phyloP scores from a whole-genome alignment of 495 filamentous ascomycete genomes.

The Niebla homalea region DNA sequence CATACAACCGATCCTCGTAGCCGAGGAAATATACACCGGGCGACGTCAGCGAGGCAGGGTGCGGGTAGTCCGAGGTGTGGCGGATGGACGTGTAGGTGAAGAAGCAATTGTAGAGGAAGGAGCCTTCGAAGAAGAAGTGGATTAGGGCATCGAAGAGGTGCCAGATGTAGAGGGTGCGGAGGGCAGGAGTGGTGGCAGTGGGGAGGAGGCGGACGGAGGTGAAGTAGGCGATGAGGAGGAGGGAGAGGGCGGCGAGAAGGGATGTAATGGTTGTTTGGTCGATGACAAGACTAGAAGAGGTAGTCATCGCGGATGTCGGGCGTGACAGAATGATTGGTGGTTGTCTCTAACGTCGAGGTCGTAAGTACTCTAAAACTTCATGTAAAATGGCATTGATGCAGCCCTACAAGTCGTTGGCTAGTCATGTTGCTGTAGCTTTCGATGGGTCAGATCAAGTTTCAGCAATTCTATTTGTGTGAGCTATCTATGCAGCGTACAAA shows the following conservation, averaged over 20 bases:
- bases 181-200: slow-evolving; percentile 28
- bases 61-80: slow-evolving; percentile 23
- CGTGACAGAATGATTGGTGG: too few species aligned
- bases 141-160: slow-evolving; percentile 85
- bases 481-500: too few species aligned
- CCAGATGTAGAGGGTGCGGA: slow-evolving; percentile 81
- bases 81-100: slow-evolving; percentile 46
- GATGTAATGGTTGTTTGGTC: slow-evolving; percentile 34
- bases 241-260: slow-evolving; percentile 35
- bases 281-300: slow-evolving; percentile 27
- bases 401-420: too few species aligned
- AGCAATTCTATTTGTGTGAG: too few species aligned
- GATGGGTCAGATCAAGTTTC: too few species aligned
- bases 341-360: too few species aligned
- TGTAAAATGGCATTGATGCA: too few species aligned
- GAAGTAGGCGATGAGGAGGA: slow-evolving; percentile 40
- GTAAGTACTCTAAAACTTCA: too few species aligned
- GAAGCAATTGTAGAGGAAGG: slow-evolving; percentile 87
- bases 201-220: slow-evolving; percentile 34
- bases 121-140: slow-evolving; percentile 78
- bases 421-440: too few species aligned
- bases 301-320: background rate
- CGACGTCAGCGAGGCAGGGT: slow-evolving; percentile 24
- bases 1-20: slow-evolving; percentile 47
- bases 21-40: slow-evolving; percentile 41